phyloP scores from a whole-genome alignment of 2,329 filamentous ascomycete species.

The Aphanocladium album region DNA sequence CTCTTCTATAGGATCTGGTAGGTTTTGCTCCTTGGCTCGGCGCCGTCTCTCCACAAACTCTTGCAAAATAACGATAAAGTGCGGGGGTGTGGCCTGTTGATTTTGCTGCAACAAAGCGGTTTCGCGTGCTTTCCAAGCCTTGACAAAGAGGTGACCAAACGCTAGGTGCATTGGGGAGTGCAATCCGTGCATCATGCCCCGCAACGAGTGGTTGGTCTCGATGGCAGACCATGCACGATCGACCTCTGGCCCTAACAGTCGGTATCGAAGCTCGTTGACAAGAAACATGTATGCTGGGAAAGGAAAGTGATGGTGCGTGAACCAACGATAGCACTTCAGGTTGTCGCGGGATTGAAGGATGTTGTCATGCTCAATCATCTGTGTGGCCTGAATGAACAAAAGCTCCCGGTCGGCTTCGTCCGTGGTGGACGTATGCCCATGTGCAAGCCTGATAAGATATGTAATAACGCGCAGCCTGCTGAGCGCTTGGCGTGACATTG shows the following conservation, averaged over 20 bases:
- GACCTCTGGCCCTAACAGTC: constrained; percentile 49
- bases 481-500: constrained; percentile 51
- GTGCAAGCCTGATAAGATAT: constrained; percentile 47
- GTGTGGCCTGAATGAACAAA: constrained; percentile 50
- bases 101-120: constrained; percentile 42
- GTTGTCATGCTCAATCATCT: constrained; percentile 57
- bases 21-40: constrained; percentile 26
- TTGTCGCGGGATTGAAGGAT: constrained; percentile 46
- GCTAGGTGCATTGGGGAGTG: constrained; percentile 53
- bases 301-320: constrained; percentile 54
- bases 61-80: constrained; percentile 44
- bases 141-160: constrained; percentile 54
- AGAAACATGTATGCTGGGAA: constrained; percentile 59
- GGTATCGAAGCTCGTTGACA: constrained; percentile 48
- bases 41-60: constrained; percentile 36
- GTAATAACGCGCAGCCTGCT: constrained; percentile 53
- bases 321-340: constrained; percentile 53
- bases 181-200: constrained; percentile 44
- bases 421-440: constrained; percentile 32
- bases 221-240: constrained; percentile 57
- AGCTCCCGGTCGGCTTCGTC: constrained; percentile 45
- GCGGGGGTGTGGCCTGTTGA: constrained; percentile 36
- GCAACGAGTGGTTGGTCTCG: constrained; percentile 47
- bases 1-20: constrained; percentile 8
- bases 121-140: constrained; percentile 57